These are phyloP conservation scores for Aspergillus chevalieri DNA, from an alignment of 2,329 filamentous ascomycete genomes.

Conservation along the genomic window DNA sequence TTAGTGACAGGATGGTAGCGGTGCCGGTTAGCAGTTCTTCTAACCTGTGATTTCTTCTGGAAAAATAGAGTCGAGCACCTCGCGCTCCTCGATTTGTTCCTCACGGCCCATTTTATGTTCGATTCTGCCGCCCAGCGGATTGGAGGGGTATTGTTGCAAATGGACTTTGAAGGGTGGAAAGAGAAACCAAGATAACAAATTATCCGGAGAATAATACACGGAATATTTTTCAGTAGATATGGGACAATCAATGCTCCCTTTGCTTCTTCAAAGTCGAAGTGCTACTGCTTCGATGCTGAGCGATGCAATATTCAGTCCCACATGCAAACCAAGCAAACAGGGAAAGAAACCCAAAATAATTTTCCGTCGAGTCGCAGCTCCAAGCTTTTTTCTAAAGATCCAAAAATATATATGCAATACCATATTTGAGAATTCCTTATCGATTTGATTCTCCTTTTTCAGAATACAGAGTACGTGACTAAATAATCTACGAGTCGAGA, in stretches of 20 bases:
- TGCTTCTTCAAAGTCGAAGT: slow-evolving; percentile 4
- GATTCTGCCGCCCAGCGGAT: slow-evolving; percentile 20
- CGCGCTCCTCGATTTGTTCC: slow-evolving; percentile 91
- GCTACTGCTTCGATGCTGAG: slow-evolving; percentile 8
- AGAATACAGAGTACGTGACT: slow-evolving; percentile 7
- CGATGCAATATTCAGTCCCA: slow-evolving; percentile 23
- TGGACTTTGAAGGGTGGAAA: background rate
- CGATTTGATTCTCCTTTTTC: background rate
- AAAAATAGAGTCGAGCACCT: slow-evolving; percentile 97
- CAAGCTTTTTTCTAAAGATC: slow-evolving; percentile 2
- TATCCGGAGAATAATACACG: background rate
- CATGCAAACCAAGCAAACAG: slow-evolving; percentile 40
- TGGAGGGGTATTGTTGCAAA: slow-evolving; percentile 22
- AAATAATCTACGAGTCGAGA: background rate
- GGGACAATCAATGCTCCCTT: background rate
- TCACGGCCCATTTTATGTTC: slow-evolving; percentile 51
- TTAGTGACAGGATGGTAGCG: slow-evolving; percentile 9
- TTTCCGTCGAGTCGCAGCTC: slow-evolving; percentile 7
- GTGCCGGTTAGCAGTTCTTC: slow-evolving; percentile 5
- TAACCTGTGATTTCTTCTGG: slow-evolving; percentile 91
- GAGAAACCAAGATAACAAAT: too few relatives aligned
- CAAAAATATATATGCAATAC: slow-evolving; percentile 1
- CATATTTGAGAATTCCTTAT: background rate
- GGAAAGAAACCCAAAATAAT: slow-evolving; percentile 26
- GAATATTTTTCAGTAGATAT: background rate